Conservation (phyloP, 1,139 yeast species). For the Eremothecium gossypii region DNA sequence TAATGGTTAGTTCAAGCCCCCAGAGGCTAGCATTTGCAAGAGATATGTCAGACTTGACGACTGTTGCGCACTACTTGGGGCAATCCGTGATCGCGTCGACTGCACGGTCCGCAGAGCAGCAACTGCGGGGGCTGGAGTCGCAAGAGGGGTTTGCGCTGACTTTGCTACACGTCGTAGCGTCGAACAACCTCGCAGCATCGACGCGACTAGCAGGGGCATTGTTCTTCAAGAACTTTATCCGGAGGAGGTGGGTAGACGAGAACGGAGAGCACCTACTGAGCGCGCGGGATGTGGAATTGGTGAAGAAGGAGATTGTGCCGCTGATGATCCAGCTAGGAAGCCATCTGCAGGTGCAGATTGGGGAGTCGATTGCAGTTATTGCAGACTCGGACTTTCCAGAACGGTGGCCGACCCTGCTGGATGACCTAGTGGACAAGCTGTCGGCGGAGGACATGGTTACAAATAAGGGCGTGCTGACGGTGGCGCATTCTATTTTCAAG, state of each 20-base stretch:
- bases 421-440: constrained; percentile 61
- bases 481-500: constrained; percentile 91
- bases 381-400: constrained; percentile 96
- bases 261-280: constrained; percentile 70
- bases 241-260: constrained; percentile 82
- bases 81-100: constrained; percentile 35
- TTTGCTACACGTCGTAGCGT: constrained; percentile 70
- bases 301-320: constrained; percentile 69
- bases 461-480: constrained; percentile 79
- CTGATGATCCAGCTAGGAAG: constrained; percentile 77
- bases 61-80: constrained; percentile 29
- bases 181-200: constrained; percentile 42
- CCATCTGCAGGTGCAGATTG: constrained; percentile 75
- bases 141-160: constrained; percentile 67
- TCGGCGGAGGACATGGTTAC: constrained; percentile 51
- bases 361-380: constrained; percentile 84
- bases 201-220: constrained; percentile 82
- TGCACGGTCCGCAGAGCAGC: constrained; percentile 54
- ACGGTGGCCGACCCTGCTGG: constrained; percentile 73
- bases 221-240: constrained; percentile 80
- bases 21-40: too few species aligned
- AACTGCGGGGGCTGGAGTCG: constrained; percentile 51
- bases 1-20: too few species aligned
- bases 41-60: constrained; percentile 31
- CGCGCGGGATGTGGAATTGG: constrained; percentile 49